Conservation (phyloP, 1,284 basidiomycete genomes). For the Hemileia vastatrix region DNA sequence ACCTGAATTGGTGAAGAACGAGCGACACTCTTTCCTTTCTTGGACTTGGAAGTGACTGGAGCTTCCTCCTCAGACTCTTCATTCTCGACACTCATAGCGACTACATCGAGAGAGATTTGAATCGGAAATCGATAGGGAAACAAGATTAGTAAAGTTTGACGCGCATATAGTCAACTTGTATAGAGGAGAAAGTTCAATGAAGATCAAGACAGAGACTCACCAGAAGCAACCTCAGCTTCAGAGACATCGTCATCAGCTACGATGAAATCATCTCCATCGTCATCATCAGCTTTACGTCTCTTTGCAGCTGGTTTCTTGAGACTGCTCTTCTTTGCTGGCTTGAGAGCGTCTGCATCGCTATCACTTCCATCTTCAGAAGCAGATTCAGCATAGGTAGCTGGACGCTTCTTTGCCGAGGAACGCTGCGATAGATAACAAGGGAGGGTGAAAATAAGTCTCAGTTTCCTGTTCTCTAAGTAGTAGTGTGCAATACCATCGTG, state of each 20-base stretch:
- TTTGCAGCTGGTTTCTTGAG: constrained; percentile 22
- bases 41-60: neutral
- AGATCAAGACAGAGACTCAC: neutral
- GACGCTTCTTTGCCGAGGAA: constrained; percentile 35
- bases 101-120: neutral
- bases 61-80: neutral
- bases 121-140: neutral
- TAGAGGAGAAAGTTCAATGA: too few species aligned
- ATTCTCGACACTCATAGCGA: neutral
- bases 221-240: constrained; percentile 25
- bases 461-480: constrained; percentile 36
- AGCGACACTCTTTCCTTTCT: neutral
- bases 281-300: constrained; percentile 21
- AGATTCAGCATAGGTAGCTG: neutral
- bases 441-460: constrained; percentile 37
- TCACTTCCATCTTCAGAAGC: neutral
- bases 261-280: constrained; percentile 35
- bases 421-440: constrained; percentile 37
- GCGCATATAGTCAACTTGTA: neutral
- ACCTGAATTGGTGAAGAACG: neutral
- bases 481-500: constrained; percentile 36
- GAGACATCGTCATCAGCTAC: constrained; percentile 28
- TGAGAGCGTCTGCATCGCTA: neutral
- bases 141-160: neutral
- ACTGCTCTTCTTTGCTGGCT: constrained; percentile 7